These are phyloP conservation scores for Elsinoe arachidis DNA, from an alignment of 2,329 filamentous ascomycete genomes.

Conservation along the genomic window DNA sequence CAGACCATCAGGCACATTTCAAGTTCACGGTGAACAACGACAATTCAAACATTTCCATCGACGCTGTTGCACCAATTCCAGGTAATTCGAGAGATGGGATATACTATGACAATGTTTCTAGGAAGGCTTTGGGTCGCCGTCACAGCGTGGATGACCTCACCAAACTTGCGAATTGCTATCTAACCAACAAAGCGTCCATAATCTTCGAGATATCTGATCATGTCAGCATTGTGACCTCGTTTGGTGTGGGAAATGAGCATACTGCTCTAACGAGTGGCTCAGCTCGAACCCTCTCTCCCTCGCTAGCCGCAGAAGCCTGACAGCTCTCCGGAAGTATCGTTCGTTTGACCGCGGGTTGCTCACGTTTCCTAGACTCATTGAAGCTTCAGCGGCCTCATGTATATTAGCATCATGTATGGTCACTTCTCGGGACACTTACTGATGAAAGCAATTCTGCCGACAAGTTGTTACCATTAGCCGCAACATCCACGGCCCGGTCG, in stretches of 20 bases:
- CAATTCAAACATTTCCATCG: too few species aligned
- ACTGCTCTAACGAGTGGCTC: conserved; percentile 40
- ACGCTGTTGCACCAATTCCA: too few species aligned
- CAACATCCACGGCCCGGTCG: conserved; percentile 37
- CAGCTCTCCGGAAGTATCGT: conserved; percentile 38
- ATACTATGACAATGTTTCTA: too few species aligned
- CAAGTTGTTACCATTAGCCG: conserved; percentile 30
- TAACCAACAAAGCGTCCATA: conserved; percentile 29
- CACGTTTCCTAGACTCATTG: conserved; percentile 46
- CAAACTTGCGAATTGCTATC: too few species aligned
- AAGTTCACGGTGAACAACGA: too few species aligned
- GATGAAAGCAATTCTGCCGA: conserved; percentile 38
- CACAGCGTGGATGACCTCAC: too few species aligned
- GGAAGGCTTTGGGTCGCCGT: too few species aligned
- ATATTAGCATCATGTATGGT: conserved; percentile 9
- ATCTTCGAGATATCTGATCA: conserved; percentile 37
- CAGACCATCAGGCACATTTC: too few species aligned
- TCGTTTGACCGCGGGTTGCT: conserved; percentile 37
- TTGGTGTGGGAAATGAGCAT: conserved; percentile 17
- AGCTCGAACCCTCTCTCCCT: conserved; percentile 36
- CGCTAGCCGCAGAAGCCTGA: conserved; percentile 39
- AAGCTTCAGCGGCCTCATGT: conserved; percentile 42
- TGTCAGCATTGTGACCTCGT: neutral
- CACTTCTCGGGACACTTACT: conserved; percentile 27
- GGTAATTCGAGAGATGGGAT: too few species aligned